Percentiles rank a stretch among this genome's conserved stretches.
These are phyloP conservation scores for Hypoxylon sp. DNA, from an alignment of 2,329 filamentous ascomycete genomes.

Conservation along the genomic window DNA sequence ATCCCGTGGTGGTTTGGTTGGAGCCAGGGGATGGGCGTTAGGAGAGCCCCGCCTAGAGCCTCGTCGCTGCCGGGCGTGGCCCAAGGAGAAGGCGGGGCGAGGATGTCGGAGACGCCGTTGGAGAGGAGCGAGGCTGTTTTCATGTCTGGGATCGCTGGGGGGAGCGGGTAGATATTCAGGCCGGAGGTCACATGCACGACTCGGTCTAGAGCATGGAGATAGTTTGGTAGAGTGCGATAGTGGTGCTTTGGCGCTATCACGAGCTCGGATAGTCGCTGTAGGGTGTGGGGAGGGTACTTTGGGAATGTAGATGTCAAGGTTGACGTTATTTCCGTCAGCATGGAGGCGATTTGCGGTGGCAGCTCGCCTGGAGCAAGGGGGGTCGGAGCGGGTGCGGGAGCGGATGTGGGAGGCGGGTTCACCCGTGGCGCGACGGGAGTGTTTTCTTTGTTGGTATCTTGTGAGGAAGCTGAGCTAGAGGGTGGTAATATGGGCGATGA, in stretches of 20 bases:
- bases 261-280: slow-evolving; percentile 92
- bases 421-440: slow-evolving; percentile 51
- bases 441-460: slow-evolving; percentile 79
- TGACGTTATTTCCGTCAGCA: slow-evolving; percentile 72
- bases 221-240: slow-evolving; percentile 86
- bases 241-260: slow-evolving; percentile 81
- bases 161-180: slow-evolving; percentile 85
- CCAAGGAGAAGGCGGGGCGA: slow-evolving; percentile 56
- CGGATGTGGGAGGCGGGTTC: slow-evolving; percentile 56
- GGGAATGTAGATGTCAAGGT: slow-evolving; percentile 78
- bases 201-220: slow-evolving; percentile 90
- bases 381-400: slow-evolving; percentile 56
- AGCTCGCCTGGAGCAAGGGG: slow-evolving; percentile 62
- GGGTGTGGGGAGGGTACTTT: slow-evolving; percentile 86
- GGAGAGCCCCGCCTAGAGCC: slow-evolving; percentile 86
- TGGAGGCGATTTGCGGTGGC: slow-evolving; percentile 73
- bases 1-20: slow-evolving; percentile 51
- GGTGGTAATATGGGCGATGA: slow-evolving; percentile 62
- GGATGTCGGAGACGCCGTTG: slow-evolving; percentile 73
- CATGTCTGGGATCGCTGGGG: slow-evolving; percentile 73
- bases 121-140: slow-evolving; percentile 66
- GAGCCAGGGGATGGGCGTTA: slow-evolving; percentile 96
- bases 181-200: slow-evolving; percentile 91
- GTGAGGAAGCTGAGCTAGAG: slow-evolving; percentile 59
- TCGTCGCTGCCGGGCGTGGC: slow-evolving; percentile 83